phyloP scores from a whole-genome alignment of 1,139 yeast species.

The Suzukiozyma palmioleophila region DNA sequence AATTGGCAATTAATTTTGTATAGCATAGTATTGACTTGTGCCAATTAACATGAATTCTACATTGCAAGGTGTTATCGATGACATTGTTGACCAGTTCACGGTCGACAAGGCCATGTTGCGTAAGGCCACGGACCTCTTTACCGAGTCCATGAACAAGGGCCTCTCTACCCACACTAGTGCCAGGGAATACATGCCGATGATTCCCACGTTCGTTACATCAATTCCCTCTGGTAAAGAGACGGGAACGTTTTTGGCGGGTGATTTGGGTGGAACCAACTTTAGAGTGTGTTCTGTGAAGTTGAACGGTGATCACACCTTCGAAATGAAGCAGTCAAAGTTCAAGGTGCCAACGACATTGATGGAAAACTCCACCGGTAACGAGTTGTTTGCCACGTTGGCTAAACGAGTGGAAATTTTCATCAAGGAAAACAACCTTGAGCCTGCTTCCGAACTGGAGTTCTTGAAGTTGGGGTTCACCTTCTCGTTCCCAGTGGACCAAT shows the following conservation, averaged over 20 bases:
- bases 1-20: too few relatives aligned
- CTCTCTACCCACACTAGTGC: slow-evolving; percentile 35
- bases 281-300: slow-evolving; percentile 81
- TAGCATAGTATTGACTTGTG: too few relatives aligned
- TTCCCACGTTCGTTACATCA: slow-evolving; percentile 77
- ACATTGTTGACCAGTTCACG: slow-evolving; percentile 51
- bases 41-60: slow-evolving; percentile 20
- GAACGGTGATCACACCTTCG: slow-evolving; percentile 76
- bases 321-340: slow-evolving; percentile 64
- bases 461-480: slow-evolving; percentile 88
- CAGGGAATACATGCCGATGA: slow-evolving; percentile 70
- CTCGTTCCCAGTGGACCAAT: slow-evolving; percentile 87
- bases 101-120: slow-evolving; percentile 49
- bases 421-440: slow-evolving; percentile 21
- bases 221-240: slow-evolving; percentile 79
- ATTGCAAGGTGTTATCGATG: slow-evolving; percentile 35
- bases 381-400: slow-evolving; percentile 73
- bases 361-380: slow-evolving; percentile 48
- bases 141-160: slow-evolving; percentile 60
- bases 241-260: slow-evolving; percentile 78
- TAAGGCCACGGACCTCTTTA: slow-evolving; percentile 61
- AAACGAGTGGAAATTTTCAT: slow-evolving; percentile 60
- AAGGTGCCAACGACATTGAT: slow-evolving; percentile 72
- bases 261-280: slow-evolving; percentile 85
- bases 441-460: slow-evolving; percentile 17